Conservation (phyloP, 2,329 filamentous ascomycete species). For the Mycosphaerelloides madeirae region DNA sequence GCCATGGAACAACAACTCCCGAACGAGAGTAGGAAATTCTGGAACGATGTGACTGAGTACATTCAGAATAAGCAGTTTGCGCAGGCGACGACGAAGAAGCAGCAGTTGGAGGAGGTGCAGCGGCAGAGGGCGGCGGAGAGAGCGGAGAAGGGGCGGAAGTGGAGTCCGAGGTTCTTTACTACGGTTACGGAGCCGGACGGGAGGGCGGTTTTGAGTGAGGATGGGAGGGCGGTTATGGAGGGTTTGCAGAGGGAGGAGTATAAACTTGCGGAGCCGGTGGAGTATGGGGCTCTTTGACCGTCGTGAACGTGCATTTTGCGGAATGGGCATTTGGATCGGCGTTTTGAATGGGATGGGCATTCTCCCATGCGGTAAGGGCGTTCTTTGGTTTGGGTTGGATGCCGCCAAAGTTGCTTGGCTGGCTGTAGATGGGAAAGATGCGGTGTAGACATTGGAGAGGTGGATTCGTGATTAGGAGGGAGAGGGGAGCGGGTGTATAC, state of each 20-base stretch:
- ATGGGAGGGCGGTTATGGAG: conserved; percentile 55
- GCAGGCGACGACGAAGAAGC: conserved; percentile 79
- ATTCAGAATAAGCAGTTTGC: conserved; percentile 78
- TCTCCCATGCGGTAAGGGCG: too few species aligned
- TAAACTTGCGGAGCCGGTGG: conserved; percentile 42
- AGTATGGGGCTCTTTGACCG: conserved; percentile 32
- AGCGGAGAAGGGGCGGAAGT: conserved; percentile 63
- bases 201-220: conserved; percentile 58
- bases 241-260: conserved; percentile 52
- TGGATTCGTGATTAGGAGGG: too few species aligned
- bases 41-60: conserved; percentile 80
- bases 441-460: too few species aligned
- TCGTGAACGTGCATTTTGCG: background rate
- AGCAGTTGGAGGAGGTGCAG: conserved; percentile 87
- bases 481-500: too few species aligned
- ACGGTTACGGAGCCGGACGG: conserved; percentile 56
- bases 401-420: too few species aligned
- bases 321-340: too few species aligned
- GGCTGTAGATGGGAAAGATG: too few species aligned
- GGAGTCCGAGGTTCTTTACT: conserved; percentile 84
- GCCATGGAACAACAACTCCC: conserved; percentile 72
- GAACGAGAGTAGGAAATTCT: conserved; percentile 86
- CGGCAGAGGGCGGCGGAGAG: conserved; percentile 77
- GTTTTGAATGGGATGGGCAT: too few species aligned
- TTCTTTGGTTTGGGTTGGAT: too few species aligned